These are phyloP conservation scores for Penicillium sp. DNA, from an alignment of 2,329 filamentous ascomycete species.

Conservation along the genomic window DNA sequence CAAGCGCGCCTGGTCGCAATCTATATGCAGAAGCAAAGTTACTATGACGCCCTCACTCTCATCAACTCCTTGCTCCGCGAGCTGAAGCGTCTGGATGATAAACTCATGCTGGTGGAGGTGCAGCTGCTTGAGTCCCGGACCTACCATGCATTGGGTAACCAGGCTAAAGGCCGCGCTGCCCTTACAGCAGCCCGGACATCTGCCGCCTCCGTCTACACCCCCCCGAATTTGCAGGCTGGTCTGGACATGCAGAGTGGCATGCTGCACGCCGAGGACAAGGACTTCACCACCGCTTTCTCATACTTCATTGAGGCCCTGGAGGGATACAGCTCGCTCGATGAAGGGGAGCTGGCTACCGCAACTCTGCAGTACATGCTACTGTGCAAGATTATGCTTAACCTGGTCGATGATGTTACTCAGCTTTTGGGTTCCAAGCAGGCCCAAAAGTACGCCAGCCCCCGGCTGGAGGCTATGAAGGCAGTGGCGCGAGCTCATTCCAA, in stretches of 20 bases:
- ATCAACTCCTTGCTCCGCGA: conserved; percentile 97
- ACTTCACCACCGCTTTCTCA: conserved; percentile 98
- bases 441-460: conserved; percentile 92
- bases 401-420: conserved; percentile 92
- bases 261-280: conserved; percentile 97
- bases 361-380: conserved; percentile 99
- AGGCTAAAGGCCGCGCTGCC: conserved; percentile 92
- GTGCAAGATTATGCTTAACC: conserved; percentile 99
- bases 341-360: conserved; percentile 86
- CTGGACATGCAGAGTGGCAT: conserved; percentile 99
- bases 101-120: conserved; percentile 95
- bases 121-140: conserved; percentile 96
- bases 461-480: conserved; percentile 98
- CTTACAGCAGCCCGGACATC: conserved; percentile 93
- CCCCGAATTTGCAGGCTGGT: conserved; percentile 90
- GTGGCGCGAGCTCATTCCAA: conserved; percentile 95
- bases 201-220: conserved; percentile 96
- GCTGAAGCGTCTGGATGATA: conserved; percentile 97
- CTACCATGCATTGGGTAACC: conserved; percentile 96
- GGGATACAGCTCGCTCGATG: conserved; percentile 93
- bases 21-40: conserved; percentile 96
- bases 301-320: conserved; percentile 99
- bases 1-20: conserved; percentile 92
- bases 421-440: conserved; percentile 97
- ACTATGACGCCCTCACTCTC: conserved; percentile 94